Base-by-base conservation (phyloP, 169 alveolate genomes). In the Plasmodium yoelii region DNA sequence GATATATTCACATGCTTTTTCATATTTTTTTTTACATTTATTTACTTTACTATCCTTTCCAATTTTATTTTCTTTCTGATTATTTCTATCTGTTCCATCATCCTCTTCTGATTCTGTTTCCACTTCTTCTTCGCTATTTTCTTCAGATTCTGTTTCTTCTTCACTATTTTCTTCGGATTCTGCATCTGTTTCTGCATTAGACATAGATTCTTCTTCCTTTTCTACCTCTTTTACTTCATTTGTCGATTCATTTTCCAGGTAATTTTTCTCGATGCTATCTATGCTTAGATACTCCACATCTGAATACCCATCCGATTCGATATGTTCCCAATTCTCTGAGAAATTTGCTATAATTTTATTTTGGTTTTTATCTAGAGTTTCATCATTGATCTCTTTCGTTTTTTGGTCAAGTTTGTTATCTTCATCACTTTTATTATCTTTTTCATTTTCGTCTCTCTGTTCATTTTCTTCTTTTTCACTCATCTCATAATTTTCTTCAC, bases 221-320 rank as follows among this genome's bases (percentile, higher is more conserved):
- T 22, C 44, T 44, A n/a, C 60, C 13, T 18, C 39, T 12, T 44
- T 18, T 28, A n/a, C 22, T 18, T 57, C 42, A 4, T 15, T 8
- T 8, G 5, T 24, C 6, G 26, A 15, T 63, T 12, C 72, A 0
- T 26, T n/a, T 12, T 63, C 55, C 6, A 63, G 2, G 72, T 63
- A 63, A 63, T 63, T 12, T 63, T 34, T 63, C 10, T 63, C 72
- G 22, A 28, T 19, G 39, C 70, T 71, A 8, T 55, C 68, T 13
- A 71, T 34, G 26, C 86, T 71, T 28, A 71, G 56, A 71, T 51
- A 71, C 7, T 55, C 26, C 22, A 15, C 67, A 28, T 71, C 86
- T 4, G 69, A 26, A 26, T 13, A 47, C 10, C 24, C 80, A 69
- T 53, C 46, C 22, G n/a, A 15, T 34, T 34, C 42, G 7, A 34